phyloP scores from a whole-genome alignment of 2,329 filamentous ascomycete species.

The Fusarium scirpi region DNA sequence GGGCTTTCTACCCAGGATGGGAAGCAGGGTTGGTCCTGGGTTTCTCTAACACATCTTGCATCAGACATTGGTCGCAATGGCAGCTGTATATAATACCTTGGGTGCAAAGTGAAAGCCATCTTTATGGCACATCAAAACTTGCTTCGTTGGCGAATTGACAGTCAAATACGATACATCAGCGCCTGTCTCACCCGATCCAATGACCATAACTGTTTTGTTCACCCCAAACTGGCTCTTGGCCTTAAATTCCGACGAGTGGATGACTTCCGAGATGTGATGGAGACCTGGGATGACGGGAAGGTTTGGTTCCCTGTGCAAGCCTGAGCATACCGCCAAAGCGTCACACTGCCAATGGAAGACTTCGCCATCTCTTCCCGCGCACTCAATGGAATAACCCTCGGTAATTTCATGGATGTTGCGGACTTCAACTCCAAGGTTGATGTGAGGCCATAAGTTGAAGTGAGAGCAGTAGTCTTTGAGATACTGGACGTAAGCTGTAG shows the following conservation, averaged over 20 bases:
- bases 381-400: not conserved
- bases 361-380: not conserved
- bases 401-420: not conserved
- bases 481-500: not conserved
- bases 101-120: conserved; percentile 12
- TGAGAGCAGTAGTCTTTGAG: not conserved
- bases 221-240: not conserved
- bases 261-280: conserved; percentile 31
- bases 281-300: conserved; percentile 8
- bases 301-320: conserved; percentile 20
- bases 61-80: accelerated
- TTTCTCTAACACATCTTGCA: not conserved
- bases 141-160: not conserved
- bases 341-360: not conserved
- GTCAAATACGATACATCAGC: not conserved
- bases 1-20: not conserved
- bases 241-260: conserved; percentile 47
- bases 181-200: not conserved
- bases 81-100: not conserved
- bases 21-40: not conserved
- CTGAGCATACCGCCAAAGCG: conserved; percentile 21
- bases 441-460: not conserved
- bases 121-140: conserved; percentile 3
- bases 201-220: not conserved
- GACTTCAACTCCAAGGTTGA: not conserved